Evolutionary conservation across 2,329 filamentous ascomycete species (phyloP).

Genomic region (Tolypocladium pustulatum): DNA sequence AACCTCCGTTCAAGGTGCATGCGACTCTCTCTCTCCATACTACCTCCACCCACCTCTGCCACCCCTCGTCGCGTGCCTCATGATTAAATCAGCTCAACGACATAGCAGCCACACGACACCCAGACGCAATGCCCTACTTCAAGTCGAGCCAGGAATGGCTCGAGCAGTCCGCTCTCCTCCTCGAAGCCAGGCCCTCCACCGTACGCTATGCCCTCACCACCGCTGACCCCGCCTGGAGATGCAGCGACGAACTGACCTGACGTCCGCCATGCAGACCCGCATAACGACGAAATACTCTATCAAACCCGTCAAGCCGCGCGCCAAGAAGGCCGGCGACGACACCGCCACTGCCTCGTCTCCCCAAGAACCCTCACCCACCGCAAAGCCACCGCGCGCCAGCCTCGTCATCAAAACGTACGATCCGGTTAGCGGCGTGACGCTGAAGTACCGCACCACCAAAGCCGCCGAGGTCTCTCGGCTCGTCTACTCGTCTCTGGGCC

Average conservation of each 20-base stretch:
- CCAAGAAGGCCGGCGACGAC: slow-evolving; percentile 12
- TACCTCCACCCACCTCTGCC: background rate
- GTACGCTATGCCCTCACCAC: slow-evolving; percentile 40
- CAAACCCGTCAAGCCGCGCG: slow-evolving; percentile 27
- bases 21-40: background rate
- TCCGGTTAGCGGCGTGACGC: slow-evolving; percentile 64
- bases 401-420: slow-evolving; percentile 88
- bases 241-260: background rate
- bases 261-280: slow-evolving; percentile 49
- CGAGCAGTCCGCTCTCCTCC: slow-evolving; percentile 71
- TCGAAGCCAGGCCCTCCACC: slow-evolving; percentile 76
- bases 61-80: background rate
- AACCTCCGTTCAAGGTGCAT: background rate
- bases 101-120: background rate
- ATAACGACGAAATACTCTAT: slow-evolving; percentile 91
- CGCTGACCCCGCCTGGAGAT: background rate
- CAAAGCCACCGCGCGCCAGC: slow-evolving; percentile 50
- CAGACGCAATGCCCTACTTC: slow-evolving; percentile 64
- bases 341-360: slow-evolving; percentile 12
- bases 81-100: background rate
- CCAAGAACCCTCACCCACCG: slow-evolving; percentile 13
- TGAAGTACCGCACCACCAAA: slow-evolving; percentile 90
- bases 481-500: slow-evolving; percentile 60
- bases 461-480: slow-evolving; percentile 80
- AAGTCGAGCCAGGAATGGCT: slow-evolving; percentile 84